Base-by-base conservation (phyloP, 345 rosid genomes). In the Hypericum androsaemum region DNA sequence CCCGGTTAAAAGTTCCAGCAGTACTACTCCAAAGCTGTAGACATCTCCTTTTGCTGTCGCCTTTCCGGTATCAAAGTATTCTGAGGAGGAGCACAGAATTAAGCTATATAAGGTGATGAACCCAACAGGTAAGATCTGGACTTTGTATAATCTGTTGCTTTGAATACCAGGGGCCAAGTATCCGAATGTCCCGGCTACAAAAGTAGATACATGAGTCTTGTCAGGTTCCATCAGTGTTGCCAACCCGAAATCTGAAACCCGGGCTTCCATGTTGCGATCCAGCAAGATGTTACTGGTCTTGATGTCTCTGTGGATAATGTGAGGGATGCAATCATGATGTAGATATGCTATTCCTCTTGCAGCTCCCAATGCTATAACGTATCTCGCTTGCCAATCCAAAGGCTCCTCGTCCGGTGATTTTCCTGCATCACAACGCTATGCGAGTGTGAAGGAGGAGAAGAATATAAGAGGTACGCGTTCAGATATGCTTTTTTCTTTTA, bases 301-400 rank as follows among this genome's bases (percentile, higher is more conserved):
- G 51, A 87, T 82, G 48, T 90, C 96, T 72, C 92, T 75, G 13
- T 90, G 96, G 53, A 90, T 87, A 52, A 90, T 81, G 53, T 81
- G 96, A 35, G 92, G 96, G 10, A 90, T 82, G 58, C 95, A 87
- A 66, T 90, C 95, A 61, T 82, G 82, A 62, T 87, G 96, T 52
- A 90, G 86, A 52, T 90, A 87, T 16, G 96, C 64, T 37, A 90
- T 80, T 67, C 96, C 95, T 75, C 96, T 79, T 51, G 92, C 89
- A 10, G 88, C 81, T 5, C 96, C 95, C 53, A 84, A 50, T 39
- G 95, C 98, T 50, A 90, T 77, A 64, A 47, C 77, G 53, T 64
- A 80, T 57, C 98, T 71, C 0, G 77, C 43, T 12, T 62, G 63
- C 92, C 89, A 84, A 73, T 82, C 84, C 65, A 90, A 71, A 59